Base-by-base conservation (phyloP, 306 rosid genomes). In the Morella rubra region DNA sequence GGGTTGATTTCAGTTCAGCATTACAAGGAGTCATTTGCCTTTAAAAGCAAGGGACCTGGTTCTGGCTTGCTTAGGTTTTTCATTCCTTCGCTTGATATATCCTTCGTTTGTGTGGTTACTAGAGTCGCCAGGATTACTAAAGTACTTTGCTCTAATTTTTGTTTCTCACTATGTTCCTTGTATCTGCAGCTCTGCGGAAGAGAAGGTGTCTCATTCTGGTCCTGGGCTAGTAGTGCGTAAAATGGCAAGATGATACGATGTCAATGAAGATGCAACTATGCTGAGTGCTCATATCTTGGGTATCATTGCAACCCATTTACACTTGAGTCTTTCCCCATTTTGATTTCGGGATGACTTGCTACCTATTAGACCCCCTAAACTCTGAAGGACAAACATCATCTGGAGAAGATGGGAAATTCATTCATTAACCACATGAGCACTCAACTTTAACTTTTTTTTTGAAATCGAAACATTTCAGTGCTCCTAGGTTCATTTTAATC, bases 1-100 rank as follows among this genome's bases (percentile, higher is more conserved):
- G 54, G 83, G 68, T 66, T 87, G 58, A 74, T 84, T 71, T 84
- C 85, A 14, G 77, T 84, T 75, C 80, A 67, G 71, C 59, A 52
- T 79, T 66, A 84, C 13, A 61, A 52, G 8, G 80, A 67, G 77
- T 60, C 75, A 74, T 37, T 62, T 37, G 44, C 70, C 13, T 68
- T 27, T 44, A 76, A 79, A 67, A 81, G 77, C 77, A 32, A 51
- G 54, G 62, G 64, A 53, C 75, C 78, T 60, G 53, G 70, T 24
- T 81, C 81, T 65, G 72, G 20, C 47, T 66, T 75, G 46, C 56
- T 41, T 71, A 67, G 27, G 79, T 79, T 58, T 6, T 55, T 65
- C n/a, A n/a, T 64, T 40, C 56, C 52, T 76, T 77, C 42, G 16
- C 4, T 37, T 15, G 47, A 15, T 37, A 16, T 13, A 16, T 64